Conservation (phyloP, 768 basidiomycete species). For the Panaeolus papilionaceus region DNA sequence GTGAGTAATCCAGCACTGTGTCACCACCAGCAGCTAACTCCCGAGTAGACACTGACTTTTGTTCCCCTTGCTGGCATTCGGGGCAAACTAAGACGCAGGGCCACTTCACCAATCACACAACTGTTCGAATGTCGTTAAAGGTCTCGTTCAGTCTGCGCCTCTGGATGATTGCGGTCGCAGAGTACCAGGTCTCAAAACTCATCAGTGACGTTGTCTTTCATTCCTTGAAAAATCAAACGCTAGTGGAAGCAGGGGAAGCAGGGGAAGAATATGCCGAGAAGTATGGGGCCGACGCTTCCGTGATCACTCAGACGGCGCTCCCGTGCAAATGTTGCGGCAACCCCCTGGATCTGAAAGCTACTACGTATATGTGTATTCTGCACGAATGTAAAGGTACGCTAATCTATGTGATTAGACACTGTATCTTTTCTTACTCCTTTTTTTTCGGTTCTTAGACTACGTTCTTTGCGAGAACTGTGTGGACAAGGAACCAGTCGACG, state of each 20-base stretch:
- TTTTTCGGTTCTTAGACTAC: neutral
- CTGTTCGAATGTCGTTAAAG: neutral
- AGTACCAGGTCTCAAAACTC: constrained; percentile 1
- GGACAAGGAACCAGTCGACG: neutral
- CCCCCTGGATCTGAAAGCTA: neutral
- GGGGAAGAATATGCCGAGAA: neutral
- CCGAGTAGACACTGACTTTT: neutral
- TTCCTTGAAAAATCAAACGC: neutral
- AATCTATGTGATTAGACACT: neutral
- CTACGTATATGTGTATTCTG: neutral
- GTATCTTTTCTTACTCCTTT: neutral
- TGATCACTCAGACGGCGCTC: neutral
- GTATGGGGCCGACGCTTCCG: neutral
- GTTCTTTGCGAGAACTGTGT: constrained; percentile 1
- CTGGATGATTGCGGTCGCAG: neutral
- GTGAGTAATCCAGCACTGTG: neutral
- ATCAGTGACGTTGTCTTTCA: neutral
- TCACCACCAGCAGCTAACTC: neutral
- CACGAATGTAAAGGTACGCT: constrained; percentile 1
- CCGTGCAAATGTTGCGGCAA: neutral
- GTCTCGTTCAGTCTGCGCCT: neutral
- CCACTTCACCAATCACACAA: neutral
- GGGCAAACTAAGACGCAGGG: neutral
- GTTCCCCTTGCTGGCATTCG: neutral
- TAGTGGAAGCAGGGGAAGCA: neutral